phyloP scores from a whole-genome alignment of 2,329 filamentous ascomycete genomes.

The Cordyceps pruinosa region DNA sequence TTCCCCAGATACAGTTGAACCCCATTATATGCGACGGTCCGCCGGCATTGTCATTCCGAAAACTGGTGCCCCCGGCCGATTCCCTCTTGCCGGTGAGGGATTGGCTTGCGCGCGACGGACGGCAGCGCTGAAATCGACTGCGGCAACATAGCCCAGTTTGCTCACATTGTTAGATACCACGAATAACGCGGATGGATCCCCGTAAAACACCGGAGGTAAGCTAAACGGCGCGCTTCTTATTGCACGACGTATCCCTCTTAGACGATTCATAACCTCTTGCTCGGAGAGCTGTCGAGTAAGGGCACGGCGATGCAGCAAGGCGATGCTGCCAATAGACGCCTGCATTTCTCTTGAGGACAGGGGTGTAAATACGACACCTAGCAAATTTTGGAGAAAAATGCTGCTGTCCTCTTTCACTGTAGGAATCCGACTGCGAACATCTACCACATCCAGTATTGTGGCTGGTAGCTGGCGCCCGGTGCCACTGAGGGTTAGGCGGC shows the following conservation, averaged over 20 bases:
- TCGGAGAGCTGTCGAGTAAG: neutral
- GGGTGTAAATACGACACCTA: neutral
- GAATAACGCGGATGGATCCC: neutral
- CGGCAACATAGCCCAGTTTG: neutral
- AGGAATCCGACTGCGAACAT: neutral
- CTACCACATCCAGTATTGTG: neutral
- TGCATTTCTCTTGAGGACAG: neutral
- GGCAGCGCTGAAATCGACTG: slow-evolving; percentile 8
- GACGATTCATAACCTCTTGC: neutral
- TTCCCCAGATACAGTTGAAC: slow-evolving; percentile 4
- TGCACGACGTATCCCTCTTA: neutral
- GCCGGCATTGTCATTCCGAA: neutral
- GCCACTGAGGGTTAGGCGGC: neutral
- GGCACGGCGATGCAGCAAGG: neutral
- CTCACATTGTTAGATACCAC: neutral
- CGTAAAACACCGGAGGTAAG: neutral
- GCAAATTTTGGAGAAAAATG: slow-evolving; percentile 6
- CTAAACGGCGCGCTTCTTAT: neutral
- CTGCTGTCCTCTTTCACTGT: neutral
- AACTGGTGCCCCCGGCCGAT: neutral
- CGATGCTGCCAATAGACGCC: neutral
- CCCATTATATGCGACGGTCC: neutral
- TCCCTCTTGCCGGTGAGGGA: neutral
- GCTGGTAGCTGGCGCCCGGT: neutral
- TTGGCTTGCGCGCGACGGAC: neutral